Base-by-base conservation (phyloP, 148 eudicot genomes). In the Fagopyrum tataricum region DNA sequence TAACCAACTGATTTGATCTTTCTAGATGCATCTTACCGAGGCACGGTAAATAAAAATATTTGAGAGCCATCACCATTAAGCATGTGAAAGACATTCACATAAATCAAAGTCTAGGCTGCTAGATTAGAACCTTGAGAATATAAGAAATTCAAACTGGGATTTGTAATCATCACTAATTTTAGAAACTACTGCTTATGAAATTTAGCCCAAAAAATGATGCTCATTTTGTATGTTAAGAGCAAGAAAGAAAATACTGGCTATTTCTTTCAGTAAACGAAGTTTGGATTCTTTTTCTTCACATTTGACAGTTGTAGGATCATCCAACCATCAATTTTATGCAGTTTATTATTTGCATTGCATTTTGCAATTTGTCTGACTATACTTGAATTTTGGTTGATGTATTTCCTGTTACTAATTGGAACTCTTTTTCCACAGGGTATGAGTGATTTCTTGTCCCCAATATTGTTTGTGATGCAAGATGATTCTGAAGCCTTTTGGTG, bases 401-500 rank as follows among this genome's bases (percentile, higher is more conserved):
- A 26, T n/a, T 62, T 26, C n/a, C 42, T 13, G 2, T 62, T 37
- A 43, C 69, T 64, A 64, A 64, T 9, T 5, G n/a, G 15, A 61
- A 37, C 11, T 62, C 42, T 62, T 62, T 37, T 31, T 64, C 44
- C 43, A 64, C 67, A 95, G 98, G 98, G 98, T 67, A 95, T 95
- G 98, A 95, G 97, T 77, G 98, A 95, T 84, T 89, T 86, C 76
- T 78, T 95, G 47, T 91, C 98, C 61, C 98, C 97, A 23, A 78
- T 95, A 73, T 79, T 91, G 81, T 95, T 79, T 56, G 86, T 95
- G 70, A 83, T 88, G 93, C 84, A 86, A 76, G 97, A 95, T 70
- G 96, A 91, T 70, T 85, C 89, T 69, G 90, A 95, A 84, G 81
- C 93, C 75, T 95, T 95, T 82, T 95, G 98, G 98, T 95, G 98